phyloP scores from a whole-genome alignment of 306 rosid species.

The Fragaria iinumae region DNA sequence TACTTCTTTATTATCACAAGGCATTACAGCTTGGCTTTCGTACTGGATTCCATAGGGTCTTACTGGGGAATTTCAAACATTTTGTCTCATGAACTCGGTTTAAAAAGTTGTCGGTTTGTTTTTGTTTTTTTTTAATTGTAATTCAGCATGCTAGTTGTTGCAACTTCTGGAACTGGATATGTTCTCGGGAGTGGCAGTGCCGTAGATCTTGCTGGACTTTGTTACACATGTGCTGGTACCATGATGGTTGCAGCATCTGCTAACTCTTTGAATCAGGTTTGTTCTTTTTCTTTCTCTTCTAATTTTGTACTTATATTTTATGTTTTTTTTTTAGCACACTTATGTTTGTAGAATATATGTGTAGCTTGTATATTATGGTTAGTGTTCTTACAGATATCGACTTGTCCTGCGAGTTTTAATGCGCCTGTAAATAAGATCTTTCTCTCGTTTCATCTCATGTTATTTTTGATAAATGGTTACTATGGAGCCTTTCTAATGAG shows the following conservation, averaged over 20 bases:
- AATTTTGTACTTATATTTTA: background rate
- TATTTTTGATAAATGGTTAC: background rate
- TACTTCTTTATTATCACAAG: background rate
- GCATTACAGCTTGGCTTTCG: background rate
- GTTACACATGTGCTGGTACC: conserved; percentile 87
- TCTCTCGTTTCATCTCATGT: background rate
- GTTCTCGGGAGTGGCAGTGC: conserved; percentile 77
- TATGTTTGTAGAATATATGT: background rate
- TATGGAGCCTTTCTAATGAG: no score
- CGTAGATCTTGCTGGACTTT: conserved; percentile 60
- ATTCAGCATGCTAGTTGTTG: conserved; percentile 86
- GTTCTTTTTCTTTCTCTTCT: conserved; percentile 23
- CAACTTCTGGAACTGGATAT: conserved; percentile 95
- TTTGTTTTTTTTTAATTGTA: background rate
- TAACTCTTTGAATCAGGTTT: conserved; percentile 86
- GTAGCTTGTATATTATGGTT: background rate
- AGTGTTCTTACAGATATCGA: background rate
- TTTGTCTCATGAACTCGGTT: background rate
- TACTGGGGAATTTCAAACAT: no score
- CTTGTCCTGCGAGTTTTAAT: background rate
- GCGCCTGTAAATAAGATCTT: background rate
- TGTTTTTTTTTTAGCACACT: background rate
- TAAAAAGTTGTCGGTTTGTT: background rate
- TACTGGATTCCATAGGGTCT: background rate
- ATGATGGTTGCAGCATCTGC: conserved; percentile 99